Base-by-base conservation (phyloP, 208 protist species). In the Naegleria fowleri region DNA sequence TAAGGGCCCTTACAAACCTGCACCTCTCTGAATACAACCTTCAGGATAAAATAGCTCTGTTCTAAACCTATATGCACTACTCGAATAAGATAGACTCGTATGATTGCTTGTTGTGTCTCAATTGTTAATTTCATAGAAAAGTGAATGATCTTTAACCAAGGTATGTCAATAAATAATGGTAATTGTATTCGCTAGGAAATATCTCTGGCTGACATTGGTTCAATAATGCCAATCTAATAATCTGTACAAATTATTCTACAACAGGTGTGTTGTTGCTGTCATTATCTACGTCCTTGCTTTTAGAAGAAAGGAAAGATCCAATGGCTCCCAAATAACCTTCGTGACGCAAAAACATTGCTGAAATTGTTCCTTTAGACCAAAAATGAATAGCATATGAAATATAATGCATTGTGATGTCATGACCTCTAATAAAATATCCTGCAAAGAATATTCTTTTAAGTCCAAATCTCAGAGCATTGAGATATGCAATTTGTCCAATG, bases 241-340 rank as follows among this genome's bases (percentile, higher is more conserved):
- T 67, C 3, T 67, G 11, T 67, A 67, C 55, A 67, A 29, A 15
- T 67, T 67, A 67, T 67, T 67, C 55, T 3, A 13, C 3, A 7
- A 7, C 7, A 48, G 43, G 43, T 48, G 43, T 48, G 43, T 48
- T 48, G 43, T 48, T 48, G n/a, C n/a, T n/a, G 43, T 48, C 43
- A 67, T 67, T 67, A 29, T 67, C 55, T 67, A 29, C 11, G 19
- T 67, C 55, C 22, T 67, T 67, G 3, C 22, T 15, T 29, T 15
- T 15, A 67, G 55, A 67, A 3, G 76, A 29, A 13, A 96, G 51
- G 83, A 95, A 95, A 39, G 94, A 90, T 87, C 95, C 95, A 0
- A 96, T 38, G 19, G 93, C 91, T 51, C 95, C 95, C 7, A 96
- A 59, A 90, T 96, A 96, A 33, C 94, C 94, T 59, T 96, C 94